Conservation (phyloP, 345 rosid genomes). For the Brassica rapa region DNA sequence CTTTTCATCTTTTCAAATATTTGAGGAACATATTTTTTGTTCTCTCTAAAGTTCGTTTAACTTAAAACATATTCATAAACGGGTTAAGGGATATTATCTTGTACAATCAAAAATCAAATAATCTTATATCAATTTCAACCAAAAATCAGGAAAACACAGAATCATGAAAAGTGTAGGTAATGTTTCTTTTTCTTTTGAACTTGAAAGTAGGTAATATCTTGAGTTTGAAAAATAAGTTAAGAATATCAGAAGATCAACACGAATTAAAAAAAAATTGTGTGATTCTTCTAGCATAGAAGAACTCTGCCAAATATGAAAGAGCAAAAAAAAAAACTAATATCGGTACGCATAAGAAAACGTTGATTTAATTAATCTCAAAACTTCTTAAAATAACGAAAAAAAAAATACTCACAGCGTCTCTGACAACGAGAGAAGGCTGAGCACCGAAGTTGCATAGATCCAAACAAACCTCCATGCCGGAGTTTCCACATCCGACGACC, state of each 20-base stretch:
- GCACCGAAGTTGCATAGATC: conserved; percentile 86
- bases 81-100: neutral
- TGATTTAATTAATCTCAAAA: conserved; percentile 4
- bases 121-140: neutral
- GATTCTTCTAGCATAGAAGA: conserved; percentile 27
- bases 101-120: neutral
- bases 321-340: conserved; percentile 23
- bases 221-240: neutral
- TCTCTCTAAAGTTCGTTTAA: neutral
- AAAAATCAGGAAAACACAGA: neutral
- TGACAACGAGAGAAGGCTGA: conserved; percentile 76
- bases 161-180: neutral
- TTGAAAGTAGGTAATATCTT: conserved; percentile 18
- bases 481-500: conserved; percentile 98
- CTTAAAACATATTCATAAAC: conserved; percentile 1
- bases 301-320: conserved; percentile 31
- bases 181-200: no score
- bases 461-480: conserved; percentile 98
- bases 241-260: conserved; percentile 5
- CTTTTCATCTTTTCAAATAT: neutral
- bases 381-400: neutral
- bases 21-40: neutral
- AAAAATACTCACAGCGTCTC: conserved; percentile 69
- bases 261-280: neutral
- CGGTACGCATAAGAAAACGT: conserved; percentile 9